Evolutionary conservation across 2,329 filamentous ascomycete genomes (phyloP).

Genomic region (Berkeleyomyces rouxiae): DNA sequence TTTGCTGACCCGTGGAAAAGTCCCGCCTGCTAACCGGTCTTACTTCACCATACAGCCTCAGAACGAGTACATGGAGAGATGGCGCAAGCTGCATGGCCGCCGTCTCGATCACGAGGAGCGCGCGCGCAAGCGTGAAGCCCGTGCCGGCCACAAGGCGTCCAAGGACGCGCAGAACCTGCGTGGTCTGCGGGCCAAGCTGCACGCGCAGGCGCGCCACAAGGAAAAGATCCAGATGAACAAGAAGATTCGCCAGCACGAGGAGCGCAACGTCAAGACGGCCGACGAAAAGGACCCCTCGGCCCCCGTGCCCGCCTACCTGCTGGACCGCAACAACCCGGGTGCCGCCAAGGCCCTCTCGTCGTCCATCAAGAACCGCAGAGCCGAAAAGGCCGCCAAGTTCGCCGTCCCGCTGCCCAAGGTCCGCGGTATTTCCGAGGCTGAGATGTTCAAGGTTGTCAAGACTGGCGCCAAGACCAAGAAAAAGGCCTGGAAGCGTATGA

Average conservation of each 20-base stretch:
- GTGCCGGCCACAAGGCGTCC: slow-evolving; percentile 76
- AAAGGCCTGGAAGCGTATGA: slow-evolving; percentile 62
- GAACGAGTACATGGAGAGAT: slow-evolving; percentile 53
- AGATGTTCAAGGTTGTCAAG: slow-evolving; percentile 94
- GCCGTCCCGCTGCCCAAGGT: slow-evolving; percentile 87
- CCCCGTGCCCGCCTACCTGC: slow-evolving; percentile 79
- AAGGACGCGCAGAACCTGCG: slow-evolving; percentile 86
- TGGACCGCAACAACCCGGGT: slow-evolving; percentile 55
- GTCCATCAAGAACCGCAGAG: slow-evolving; percentile 89
- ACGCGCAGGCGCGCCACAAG: slow-evolving; percentile 82
- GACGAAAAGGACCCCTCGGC: slow-evolving; percentile 64
- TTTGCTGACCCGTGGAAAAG: not conserved
- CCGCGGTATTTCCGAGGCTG: slow-evolving; percentile 81
- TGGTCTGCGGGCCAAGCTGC: slow-evolving; percentile 80
- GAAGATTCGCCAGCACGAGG: slow-evolving; percentile 84
- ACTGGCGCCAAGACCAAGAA: slow-evolving; percentile 89
- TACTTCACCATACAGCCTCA: slow-evolving; percentile 41
- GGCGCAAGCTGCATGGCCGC: slow-evolving; percentile 37
- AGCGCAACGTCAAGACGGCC: slow-evolving; percentile 84
- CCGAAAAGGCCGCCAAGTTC: slow-evolving; percentile 88
- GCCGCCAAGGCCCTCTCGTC: slow-evolving; percentile 55
- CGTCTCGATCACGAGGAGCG: slow-evolving; percentile 72
- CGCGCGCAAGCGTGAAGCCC: slow-evolving; percentile 66
- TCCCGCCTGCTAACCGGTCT: not conserved
- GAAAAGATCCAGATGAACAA: slow-evolving; percentile 99